Evolutionary conservation across 1,284 basidiomycete species (phyloP), one percentile per base, ranked within the genome.

Genomic region (Hemileia vastatrix): DNA sequence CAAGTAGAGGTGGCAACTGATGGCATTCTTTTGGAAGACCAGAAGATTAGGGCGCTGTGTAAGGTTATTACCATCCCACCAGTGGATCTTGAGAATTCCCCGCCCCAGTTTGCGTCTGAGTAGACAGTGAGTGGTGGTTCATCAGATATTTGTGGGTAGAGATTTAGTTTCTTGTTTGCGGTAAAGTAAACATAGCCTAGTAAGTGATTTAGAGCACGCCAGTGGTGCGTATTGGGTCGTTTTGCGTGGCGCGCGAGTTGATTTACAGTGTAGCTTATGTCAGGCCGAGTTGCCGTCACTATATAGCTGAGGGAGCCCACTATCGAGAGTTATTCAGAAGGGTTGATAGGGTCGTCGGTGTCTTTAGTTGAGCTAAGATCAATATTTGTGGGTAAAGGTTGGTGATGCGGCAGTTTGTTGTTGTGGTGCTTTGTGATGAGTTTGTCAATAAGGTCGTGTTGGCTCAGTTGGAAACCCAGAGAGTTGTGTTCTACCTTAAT

Each of bases 91-190:
- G 23, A 23, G 2, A 23, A 19, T 23, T 56, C 33, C 3, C 33
- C 40, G 2, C 47, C 56, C 56, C 56, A 57, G 24, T 57, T 57
- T 24, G 56, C 56, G 19, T 57, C 47, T 1, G 23, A 21, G 8
- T 24, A 57, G 1, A 32, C 33, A 5, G n/a, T 49, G 8, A 44
- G 13, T 3, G 43, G 43, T 21, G 43, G 6, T 50, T 50, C 3
- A 18, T 23, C 18, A 11, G n/a, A 2, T 4, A 4, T 11, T 49
- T 24, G 3, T 11, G 45, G 27, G 9, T 19, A 19, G 15, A 48
- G 33, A 2, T 49, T 32, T 1, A 57, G 45, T 47, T 32, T 4
- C 9, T 43, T 6, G 15, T 33, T 18, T 4, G 32, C 15, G 3
- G 48, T 58, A 1, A 5, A 8, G 5, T 21, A 15, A 18, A 60